Evolutionary conservation across 495 filamentous ascomycete genomes (phyloP), one percentile per base, ranked within the genome.

Genomic region (Letharia columbiana): DNA sequence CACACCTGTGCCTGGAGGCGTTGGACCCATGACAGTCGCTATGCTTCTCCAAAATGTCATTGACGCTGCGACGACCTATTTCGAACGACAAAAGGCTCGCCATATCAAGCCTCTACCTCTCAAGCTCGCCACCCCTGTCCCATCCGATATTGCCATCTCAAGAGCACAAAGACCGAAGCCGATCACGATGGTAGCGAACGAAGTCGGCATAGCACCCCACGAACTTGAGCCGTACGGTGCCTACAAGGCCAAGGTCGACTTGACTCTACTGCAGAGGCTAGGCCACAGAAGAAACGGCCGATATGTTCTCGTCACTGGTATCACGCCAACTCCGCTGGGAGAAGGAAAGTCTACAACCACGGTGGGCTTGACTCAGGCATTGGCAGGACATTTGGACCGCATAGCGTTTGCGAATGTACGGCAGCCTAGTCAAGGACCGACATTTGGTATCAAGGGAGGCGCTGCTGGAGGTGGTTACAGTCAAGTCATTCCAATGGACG

Each of bases 291-390:
- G 85, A 60, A 87, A 98, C 73, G 94, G 94, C 39, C 84, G 87
- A 64, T 98, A 98, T 73, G 82, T 98, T 70, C 81, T 98, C 41
- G 89, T 98, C 41, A 90, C 90, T 62, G 94, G 94, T 71, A 98
- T 98, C 67, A 98, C 94, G 0, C 94, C 94, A 2, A 98, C 94
- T 15, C 94, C 94, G n/a, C 83, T 98, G 7, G 94, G 94, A 62
- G 94, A 98, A 79, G 94, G 94, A 66, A 98, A 98, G 76, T 98
- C 94, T 10, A 98, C 94, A 3, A 98, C 94, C n/a, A 98, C 94
- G 18, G 86, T 98, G 79, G 94, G 94, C 72, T 81, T 98, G 56
- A 89, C 91, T 37, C 94, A 98, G 75, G 94, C 94, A n/a, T 81
- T 98, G 49, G 91, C 91, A 52, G 93, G 87, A 60, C 93, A 97